phyloP scores from a whole-genome alignment of 345 rosid genomes.

The Aquilaria malaccensis region DNA sequence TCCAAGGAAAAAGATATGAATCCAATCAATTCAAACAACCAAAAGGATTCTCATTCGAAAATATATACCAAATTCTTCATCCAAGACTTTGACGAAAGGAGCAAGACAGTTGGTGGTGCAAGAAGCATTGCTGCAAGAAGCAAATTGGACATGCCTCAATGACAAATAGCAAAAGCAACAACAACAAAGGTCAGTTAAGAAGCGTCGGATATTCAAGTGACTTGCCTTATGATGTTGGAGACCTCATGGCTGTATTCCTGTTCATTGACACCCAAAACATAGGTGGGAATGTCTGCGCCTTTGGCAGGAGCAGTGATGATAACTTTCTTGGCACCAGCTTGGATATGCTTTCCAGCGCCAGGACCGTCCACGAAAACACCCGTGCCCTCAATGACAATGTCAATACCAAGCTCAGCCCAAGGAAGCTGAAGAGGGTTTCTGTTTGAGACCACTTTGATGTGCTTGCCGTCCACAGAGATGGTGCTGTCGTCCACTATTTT shows the following conservation, averaged over 20 bases:
- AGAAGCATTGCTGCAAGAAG: constrained; percentile 76
- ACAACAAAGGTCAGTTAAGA: too few species aligned
- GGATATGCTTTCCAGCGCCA: constrained; percentile 98
- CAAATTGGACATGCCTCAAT: neutral
- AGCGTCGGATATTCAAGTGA: neutral
- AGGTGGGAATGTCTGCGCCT: constrained; percentile 97
- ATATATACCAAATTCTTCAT: constrained; percentile 79
- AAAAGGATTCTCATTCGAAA: neutral
- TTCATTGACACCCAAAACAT: constrained; percentile 92
- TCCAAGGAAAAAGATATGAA: neutral
- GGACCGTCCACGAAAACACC: constrained; percentile 99
- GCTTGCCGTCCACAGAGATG: constrained; percentile 90
- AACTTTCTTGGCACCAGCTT: constrained; percentile 98
- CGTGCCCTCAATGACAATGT: constrained; percentile 98
- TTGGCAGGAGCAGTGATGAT: constrained; percentile 98
- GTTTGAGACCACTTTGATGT: constrained; percentile 75
- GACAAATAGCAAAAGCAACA: too few species aligned
- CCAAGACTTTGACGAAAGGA: constrained; percentile 84
- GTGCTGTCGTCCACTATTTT: constrained; percentile 69
- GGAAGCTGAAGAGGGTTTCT: constrained; percentile 98
- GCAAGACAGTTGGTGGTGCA: constrained; percentile 98
- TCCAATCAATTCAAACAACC: neutral
- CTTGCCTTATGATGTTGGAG: constrained; percentile 77
- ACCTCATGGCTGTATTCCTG: constrained; percentile 69
- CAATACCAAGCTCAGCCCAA: constrained; percentile 96